Percentiles rank a stretch among this genome's conserved stretches.
Evolutionary conservation across 2,329 filamentous ascomycete species (phyloP).

Genomic region (Neofusicoccum laricinum): DNA sequence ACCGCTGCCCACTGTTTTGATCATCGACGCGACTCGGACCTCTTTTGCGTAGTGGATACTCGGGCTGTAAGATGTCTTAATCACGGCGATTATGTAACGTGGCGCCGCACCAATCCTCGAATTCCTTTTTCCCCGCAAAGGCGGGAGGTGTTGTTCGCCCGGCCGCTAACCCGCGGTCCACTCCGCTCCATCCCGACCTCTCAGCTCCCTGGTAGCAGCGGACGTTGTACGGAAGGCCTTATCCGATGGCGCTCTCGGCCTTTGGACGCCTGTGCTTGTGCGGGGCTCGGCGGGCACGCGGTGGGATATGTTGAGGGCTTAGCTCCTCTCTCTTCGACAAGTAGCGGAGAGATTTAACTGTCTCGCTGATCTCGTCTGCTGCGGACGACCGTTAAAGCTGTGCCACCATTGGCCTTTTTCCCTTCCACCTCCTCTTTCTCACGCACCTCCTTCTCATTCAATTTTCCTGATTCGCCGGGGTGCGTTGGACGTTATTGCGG

Average conservation of each 20-base stretch:
- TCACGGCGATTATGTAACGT: conserved; percentile 1
- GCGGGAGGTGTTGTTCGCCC: background rate
- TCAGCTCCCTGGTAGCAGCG: background rate
- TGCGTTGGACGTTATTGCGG: background rate
- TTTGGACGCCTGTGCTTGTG: background rate
- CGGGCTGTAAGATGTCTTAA: background rate
- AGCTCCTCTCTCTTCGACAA: background rate
- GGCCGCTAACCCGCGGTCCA: conserved; percentile 6
- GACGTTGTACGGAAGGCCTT: background rate
- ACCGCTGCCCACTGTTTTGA: background rate
- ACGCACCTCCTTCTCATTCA: background rate
- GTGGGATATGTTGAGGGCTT: background rate
- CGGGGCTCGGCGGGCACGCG: conserved; percentile 2
- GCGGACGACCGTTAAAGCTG: background rate
- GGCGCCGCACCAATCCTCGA: background rate
- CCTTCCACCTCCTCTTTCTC: background rate
- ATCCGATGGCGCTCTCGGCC: background rate
- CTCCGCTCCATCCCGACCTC: background rate
- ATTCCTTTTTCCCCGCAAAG: conserved; percentile 2
- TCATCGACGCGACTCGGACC: background rate
- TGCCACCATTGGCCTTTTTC: background rate
- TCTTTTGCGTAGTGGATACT: too few species aligned
- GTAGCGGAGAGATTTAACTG: background rate
- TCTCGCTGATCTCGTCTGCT: background rate
- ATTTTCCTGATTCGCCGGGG: background rate